Conservation (phyloP, 257 asterid species). For the Knoxia roxburghii region DNA sequence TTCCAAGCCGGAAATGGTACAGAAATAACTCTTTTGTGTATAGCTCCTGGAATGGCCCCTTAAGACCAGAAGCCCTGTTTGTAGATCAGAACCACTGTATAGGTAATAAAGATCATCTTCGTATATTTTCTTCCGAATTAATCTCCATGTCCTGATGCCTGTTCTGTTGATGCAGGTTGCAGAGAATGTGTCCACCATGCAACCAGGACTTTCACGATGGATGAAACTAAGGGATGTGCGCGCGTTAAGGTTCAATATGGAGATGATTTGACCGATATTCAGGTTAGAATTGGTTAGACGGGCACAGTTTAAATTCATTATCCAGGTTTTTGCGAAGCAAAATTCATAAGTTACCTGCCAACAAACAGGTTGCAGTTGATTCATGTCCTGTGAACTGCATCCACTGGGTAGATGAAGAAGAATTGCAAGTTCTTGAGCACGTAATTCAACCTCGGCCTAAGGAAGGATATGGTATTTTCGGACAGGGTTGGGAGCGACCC, state of each 20-base stretch:
- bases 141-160: background rate
- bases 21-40: conserved; percentile 8
- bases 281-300: conserved; percentile 18
- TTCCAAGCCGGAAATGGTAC: conserved; percentile 15
- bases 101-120: conserved; percentile 23
- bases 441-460: conserved; percentile 45
- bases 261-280: conserved; percentile 33
- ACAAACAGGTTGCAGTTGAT: conserved; percentile 40
- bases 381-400: conserved; percentile 68
- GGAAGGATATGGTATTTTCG: conserved; percentile 50
- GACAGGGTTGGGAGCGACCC: conserved; percentile 72
- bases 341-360: no score
- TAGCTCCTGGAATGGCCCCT: conserved; percentile 50
- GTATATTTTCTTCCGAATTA: background rate
- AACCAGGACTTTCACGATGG: conserved; percentile 51
- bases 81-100: conserved; percentile 55
- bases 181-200: conserved; percentile 56
- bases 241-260: conserved; percentile 52
- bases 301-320: no score
- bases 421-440: conserved; percentile 43
- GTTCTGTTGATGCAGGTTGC: conserved; percentile 37
- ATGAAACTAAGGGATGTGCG: conserved; percentile 52
- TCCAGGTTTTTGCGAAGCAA: no score
- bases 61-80: conserved; percentile 49
- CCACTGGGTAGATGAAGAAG: conserved; percentile 52